Conservation (phyloP, 805 yeast genomes). For the Kodamaea leandrae region DNA sequence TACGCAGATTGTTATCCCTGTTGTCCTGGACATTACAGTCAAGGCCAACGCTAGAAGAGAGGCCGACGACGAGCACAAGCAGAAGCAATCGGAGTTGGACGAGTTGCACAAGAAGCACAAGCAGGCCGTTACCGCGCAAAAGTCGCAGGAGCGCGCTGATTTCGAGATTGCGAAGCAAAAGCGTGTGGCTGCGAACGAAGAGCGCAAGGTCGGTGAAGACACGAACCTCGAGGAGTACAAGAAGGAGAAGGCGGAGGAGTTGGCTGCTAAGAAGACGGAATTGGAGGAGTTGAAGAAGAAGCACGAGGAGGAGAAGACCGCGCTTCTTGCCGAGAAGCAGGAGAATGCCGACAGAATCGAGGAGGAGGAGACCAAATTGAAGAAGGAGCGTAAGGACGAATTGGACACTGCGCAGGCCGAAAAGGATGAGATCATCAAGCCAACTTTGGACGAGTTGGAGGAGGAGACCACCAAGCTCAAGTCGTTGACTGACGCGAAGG, state of each 20-base stretch:
- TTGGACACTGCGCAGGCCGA: conserved; percentile 50
- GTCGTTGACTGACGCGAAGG: conserved; percentile 50
- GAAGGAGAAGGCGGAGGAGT: conserved; percentile 27
- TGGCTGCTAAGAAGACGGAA: conserved; percentile 26
- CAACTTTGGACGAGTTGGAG: conserved; percentile 51
- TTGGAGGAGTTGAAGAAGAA: conserved; percentile 36
- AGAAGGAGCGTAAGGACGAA: conserved; percentile 44
- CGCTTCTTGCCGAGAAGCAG: conserved; percentile 44
- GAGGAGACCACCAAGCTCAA: conserved; percentile 48
- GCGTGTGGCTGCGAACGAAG: conserved; percentile 31
- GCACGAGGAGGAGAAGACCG: conserved; percentile 41
- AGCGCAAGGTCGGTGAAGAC: conserved; percentile 32
- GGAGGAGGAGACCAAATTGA: conserved; percentile 42
- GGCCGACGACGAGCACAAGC: conserved; percentile 32
- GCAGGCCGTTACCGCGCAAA: conserved; percentile 26
- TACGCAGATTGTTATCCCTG: conserved; percentile 74
- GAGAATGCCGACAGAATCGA: conserved; percentile 46
- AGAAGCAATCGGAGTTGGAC: conserved; percentile 35
- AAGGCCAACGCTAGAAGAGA: conserved; percentile 73
- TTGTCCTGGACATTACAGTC: conserved; percentile 65
- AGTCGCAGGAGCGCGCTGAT: conserved; percentile 34
- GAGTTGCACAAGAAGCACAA: conserved; percentile 31
- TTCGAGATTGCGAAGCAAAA: conserved; percentile 35
- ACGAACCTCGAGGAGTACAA: conserved; percentile 29
- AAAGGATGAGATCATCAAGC: conserved; percentile 53